Conservation (phyloP, 1,284 basidiomycete genomes). For the Tilletia horrida region DNA sequence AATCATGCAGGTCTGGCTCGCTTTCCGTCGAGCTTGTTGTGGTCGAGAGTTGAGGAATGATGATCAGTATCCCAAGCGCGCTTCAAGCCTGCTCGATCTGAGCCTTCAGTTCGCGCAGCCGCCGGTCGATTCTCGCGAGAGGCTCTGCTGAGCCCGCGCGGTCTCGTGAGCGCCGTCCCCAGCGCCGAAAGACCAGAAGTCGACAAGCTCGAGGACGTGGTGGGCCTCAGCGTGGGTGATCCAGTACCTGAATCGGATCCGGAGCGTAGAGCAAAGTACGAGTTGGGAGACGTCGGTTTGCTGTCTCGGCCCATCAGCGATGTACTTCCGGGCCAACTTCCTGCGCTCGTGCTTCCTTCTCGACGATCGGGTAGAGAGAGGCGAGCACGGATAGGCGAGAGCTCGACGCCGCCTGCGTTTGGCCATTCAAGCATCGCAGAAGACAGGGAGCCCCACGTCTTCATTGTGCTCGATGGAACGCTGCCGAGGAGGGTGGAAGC, state of each 20-base stretch:
- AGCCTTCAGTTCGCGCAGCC: not conserved
- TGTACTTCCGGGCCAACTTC: too few species aligned
- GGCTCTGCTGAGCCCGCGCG: conserved; percentile 3
- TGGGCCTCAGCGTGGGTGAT: not conserved
- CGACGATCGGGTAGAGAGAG: not conserved
- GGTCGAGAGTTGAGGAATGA: too few species aligned
- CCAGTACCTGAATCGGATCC: not conserved
- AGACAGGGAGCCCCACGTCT: conserved; percentile 7
- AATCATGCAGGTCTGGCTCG: too few species aligned
- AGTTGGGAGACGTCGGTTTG: conserved; percentile 1
- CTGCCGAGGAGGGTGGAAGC: not conserved
- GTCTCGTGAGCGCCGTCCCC: not conserved
- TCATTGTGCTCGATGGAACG: not conserved
- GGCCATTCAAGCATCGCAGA: conserved; percentile 16
- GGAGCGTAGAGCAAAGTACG: not conserved
- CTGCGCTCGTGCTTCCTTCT: not conserved
- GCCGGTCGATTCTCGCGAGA: not conserved
- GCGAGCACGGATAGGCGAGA: conserved; percentile 2
- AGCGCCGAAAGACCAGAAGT: conserved; percentile 10
- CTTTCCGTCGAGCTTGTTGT: too few species aligned
- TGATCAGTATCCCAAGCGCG: too few species aligned
- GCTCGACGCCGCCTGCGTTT: conserved; percentile 4
- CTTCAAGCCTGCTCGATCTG: too few species aligned
- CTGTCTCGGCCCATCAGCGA: not conserved
- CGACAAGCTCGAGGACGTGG: not conserved